A percentile compares a stretch with the other conserved stretches of the same genome.
phyloP scores from a whole-genome alignment of 139 green algal genomes.

The Ettlia oleoabundans region DNA sequence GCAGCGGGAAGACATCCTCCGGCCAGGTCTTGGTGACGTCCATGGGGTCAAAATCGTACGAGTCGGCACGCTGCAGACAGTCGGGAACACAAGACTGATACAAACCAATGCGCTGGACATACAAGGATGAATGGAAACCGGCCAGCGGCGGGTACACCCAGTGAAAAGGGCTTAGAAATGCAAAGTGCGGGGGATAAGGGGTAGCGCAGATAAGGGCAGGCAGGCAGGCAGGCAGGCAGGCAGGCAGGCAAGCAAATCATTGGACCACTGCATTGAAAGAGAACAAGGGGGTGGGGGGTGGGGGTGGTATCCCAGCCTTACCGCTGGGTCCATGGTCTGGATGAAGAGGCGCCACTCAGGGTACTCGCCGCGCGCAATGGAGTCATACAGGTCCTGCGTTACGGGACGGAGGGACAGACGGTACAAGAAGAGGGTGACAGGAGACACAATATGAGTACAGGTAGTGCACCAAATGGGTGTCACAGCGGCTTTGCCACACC shows the following conservation, averaged over 20 bases:
- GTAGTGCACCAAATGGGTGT: no score
- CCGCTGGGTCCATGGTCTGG: constrained; percentile 92
- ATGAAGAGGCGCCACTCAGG: constrained; percentile 95
- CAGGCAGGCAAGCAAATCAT: neutral
- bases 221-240: neutral
- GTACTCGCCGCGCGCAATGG: constrained; percentile 88
- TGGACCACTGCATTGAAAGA: neutral
- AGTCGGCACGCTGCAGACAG: constrained; percentile 59
- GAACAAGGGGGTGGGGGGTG: no score
- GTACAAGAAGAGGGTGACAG: neutral
- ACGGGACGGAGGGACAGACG: neutral
- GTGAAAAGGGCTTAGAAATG: no score
- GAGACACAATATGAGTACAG: no score
- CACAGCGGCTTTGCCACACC: no score
- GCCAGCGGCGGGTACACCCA: no score
- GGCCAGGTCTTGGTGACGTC: constrained; percentile 90
- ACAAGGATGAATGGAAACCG: neutral
- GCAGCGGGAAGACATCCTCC: constrained; percentile 81
- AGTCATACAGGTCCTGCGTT: constrained; percentile 90
- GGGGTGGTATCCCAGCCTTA: no score
- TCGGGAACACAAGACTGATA: no score
- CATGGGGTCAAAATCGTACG: constrained; percentile 85
- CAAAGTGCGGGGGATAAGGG: neutral
- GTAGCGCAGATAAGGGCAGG: neutral
- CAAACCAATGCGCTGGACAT: no score